Evolutionary conservation across 164 flowering plant genomes (phyloP).

Genomic region (Akebia trifoliata): DNA sequence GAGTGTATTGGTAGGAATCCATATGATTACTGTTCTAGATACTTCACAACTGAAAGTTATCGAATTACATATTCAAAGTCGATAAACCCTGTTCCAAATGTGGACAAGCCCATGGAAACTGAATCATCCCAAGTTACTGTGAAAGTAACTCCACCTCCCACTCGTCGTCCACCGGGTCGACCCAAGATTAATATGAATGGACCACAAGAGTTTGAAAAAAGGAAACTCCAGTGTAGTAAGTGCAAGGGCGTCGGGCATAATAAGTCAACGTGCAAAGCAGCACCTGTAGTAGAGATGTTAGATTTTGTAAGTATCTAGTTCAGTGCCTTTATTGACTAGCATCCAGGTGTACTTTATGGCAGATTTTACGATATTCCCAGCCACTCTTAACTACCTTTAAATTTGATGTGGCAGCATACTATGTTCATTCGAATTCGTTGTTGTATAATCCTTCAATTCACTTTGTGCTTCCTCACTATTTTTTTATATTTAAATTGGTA

Average conservation of each 20-base stretch:
- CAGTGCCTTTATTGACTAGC: too few relatives aligned
- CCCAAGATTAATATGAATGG: slow-evolving; percentile 21
- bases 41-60: slow-evolving; percentile 36
- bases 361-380: background rate
- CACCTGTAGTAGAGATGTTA: slow-evolving; percentile 4
- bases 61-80: slow-evolving; percentile 36
- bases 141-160: slow-evolving; percentile 38
- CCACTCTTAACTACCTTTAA: too few relatives aligned
- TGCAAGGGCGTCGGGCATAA: slow-evolving; percentile 55
- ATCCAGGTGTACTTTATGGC: too few relatives aligned
- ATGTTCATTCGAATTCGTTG: too few relatives aligned
- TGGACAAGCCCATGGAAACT: slow-evolving; percentile 12
- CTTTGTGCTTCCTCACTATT: too few relatives aligned
- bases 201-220: slow-evolving; percentile 17
- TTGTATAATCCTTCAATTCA: too few relatives aligned
- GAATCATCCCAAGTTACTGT: slow-evolving; percentile 22
- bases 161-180: slow-evolving; percentile 23
- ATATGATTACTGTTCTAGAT: slow-evolving; percentile 44
- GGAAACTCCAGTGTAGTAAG: slow-evolving; percentile 40
- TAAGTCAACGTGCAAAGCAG: slow-evolving; percentile 46
- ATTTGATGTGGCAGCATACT: too few relatives aligned
- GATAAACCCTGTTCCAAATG: slow-evolving; percentile 34
- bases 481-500: too few relatives aligned
- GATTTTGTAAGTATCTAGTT: slow-evolving; percentile 9
- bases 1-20: slow-evolving; percentile 23